Percentiles rank a stretch among this genome's conserved stretches.
Evolutionary conservation across 768 basidiomycete species (phyloP).

Genomic region (Tephrocybe rancida): DNA sequence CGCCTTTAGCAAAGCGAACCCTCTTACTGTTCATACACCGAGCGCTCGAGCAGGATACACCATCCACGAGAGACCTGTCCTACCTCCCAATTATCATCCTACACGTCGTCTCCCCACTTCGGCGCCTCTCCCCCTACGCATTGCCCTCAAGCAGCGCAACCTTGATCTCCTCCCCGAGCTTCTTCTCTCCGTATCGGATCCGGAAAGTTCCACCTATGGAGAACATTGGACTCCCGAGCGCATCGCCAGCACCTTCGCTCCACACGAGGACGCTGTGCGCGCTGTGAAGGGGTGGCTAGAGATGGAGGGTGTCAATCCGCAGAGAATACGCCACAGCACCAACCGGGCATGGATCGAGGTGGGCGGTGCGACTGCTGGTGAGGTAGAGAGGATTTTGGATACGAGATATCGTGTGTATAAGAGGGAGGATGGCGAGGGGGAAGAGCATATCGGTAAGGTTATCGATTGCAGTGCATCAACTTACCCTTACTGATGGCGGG

Average conservation of each 20-base stretch:
- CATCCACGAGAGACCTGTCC: not conserved
- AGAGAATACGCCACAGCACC: conserved; percentile 23
- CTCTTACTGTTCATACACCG: conserved; percentile 19
- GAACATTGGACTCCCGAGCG: conserved; percentile 34
- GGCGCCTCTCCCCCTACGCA: conserved; percentile 29
- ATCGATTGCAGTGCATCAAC: no score
- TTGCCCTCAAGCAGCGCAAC: conserved; percentile 37
- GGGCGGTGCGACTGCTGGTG: conserved; percentile 25
- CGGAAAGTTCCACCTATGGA: conserved; percentile 34
- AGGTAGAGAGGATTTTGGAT: conserved; percentile 32
- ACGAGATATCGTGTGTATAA: conserved; percentile 34
- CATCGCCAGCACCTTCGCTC: conserved; percentile 32
- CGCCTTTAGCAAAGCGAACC: no score
- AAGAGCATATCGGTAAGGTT: conserved; percentile 30
- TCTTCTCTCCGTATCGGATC: conserved; percentile 36
- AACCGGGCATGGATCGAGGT: conserved; percentile 34
- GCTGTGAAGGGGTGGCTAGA: conserved; percentile 33
- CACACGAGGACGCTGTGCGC: conserved; percentile 23
- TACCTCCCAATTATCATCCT: not conserved
- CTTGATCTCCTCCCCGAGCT: conserved; percentile 27
- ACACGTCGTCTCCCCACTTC: not conserved
- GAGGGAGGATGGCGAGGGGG: conserved; percentile 28
- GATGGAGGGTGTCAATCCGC: conserved; percentile 22
- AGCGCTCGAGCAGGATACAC: not conserved
- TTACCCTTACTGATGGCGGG: not conserved